Base-by-base conservation (phyloP, 805 yeast genomes). In the Sugiyamaella boreocaroliniensis region DNA sequence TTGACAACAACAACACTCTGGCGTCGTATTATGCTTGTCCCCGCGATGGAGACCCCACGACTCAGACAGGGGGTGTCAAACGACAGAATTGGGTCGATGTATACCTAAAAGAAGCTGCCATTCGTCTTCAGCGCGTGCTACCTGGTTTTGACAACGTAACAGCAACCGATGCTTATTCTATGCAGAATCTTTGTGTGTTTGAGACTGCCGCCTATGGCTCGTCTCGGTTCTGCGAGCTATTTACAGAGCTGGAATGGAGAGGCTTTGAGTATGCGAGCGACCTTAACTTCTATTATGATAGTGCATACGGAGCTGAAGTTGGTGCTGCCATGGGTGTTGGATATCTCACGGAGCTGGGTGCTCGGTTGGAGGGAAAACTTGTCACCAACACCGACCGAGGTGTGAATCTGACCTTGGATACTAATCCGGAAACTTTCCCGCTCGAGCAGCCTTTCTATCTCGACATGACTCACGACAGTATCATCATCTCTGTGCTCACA, bases 401-500 rank as follows among this genome's bases (percentile, higher is more conserved):
- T 37, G 76, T 75, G 54, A 82, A 79, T 59, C 66, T 72, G 12
- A 74, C 78, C 6, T 58, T 68, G 6, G 66, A 65, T 50, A 43
- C 53, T 48, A 49, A 51, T 52, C 56, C 62, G 11, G 63, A 50
- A 19, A 62, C 66, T 11, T 73, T 72, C 65, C 76, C 76, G n/a
- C 57, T 68, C 29, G 75, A 71, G 54, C 78, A 66, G 63, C 76
- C 78, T 53, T 71, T 85, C 44, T 83, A 83, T 74, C 74, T 85
- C 57, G 83, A 81, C 58, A 83, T 86, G 71, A 75, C 87, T n/a
- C 95, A 87, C 63, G 95, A 87, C 64, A 77, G 85, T 41, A 85
- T 83, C 56, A 67, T 86, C 43, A 71, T 81, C 56, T 71, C 82
- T 41, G 81, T 76, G 60, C 70, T 82, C 61, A 71, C 86, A 34